Base-by-base conservation (phyloP, 768 basidiomycete species). In the Leucosporidium creatinivorum region DNA sequence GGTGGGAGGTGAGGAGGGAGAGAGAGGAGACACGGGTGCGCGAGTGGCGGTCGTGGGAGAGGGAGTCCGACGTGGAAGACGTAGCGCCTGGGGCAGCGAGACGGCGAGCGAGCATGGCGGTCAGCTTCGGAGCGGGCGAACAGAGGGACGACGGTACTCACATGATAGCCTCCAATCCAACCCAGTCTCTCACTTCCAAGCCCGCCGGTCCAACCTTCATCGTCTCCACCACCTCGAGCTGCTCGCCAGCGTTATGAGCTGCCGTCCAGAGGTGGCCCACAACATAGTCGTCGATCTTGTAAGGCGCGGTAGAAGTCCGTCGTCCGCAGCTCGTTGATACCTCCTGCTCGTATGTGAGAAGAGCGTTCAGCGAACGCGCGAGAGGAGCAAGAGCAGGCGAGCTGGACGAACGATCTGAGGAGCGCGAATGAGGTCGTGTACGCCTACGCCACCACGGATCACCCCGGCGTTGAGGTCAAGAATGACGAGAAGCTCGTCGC, bases 121-220 rank as follows among this genome's bases (percentile, higher is more conserved):
- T 33, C 23, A 62, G 49, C 39, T n/a, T 31, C 36, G n/a, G 36
- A 52, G 12, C 0, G 19, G 33, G 39, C 30, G 23, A 26, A 54
- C n/a, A 5, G 15, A 30, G n/a, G 33, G 10, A 3, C 39, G 13
- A 13, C 8, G 8, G 8, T 58, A 79, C 86, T 59, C 76, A 92
- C 92, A 91, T 91, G 61, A 96, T 81, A 0, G 91, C 93, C 77
- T 94, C 92, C 23, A 89, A 88, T 71, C 91, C 90, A 25, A 81
- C 82, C 86, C 87, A 94, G 75, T 93, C 88, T 21, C 79, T 81
- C 65, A 93, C 80, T 49, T 58, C 62, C 62, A 72, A 61, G 10
- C 70, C 70, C 4, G n/a, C 9, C 23, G 50, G 23, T 10, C 50
- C 50, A 26, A 69, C 87, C 31, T 87, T 83, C 55, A 93, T 89